These are phyloP conservation scores for Raddia guianensis DNA, from an alignment of 176 grass and related monocot genomes.

Conservation along the genomic window DNA sequence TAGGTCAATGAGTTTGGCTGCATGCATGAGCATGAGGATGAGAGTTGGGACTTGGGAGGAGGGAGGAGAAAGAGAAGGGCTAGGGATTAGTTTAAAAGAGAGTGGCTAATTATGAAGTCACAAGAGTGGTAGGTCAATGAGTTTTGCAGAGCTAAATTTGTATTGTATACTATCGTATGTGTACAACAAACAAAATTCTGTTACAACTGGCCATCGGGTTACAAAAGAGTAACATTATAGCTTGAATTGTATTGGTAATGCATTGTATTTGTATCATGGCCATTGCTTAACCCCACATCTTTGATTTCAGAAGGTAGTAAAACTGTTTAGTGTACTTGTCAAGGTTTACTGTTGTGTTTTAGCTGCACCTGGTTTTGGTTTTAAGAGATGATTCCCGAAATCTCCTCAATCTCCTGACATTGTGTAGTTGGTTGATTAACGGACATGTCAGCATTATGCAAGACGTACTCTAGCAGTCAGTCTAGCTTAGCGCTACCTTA, in stretches of 20 bases:
- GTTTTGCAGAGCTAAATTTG: neutral
- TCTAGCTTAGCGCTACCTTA: neutral
- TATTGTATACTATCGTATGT: neutral
- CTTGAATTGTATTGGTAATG: neutral
- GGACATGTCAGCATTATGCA: neutral
- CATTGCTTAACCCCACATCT: neutral
- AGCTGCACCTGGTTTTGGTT: neutral
- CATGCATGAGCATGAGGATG: neutral
- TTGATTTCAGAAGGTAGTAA: neutral
- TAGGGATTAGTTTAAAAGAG: neutral
- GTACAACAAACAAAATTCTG: neutral
- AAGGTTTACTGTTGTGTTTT: slow-evolving; percentile 1
- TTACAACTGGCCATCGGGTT: neutral
- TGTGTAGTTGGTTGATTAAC: slow-evolving; percentile 13
- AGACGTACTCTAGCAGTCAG: neutral
- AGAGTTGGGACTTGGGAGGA: neutral
- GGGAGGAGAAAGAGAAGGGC: neutral
- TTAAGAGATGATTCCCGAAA: neutral
- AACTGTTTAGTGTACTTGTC: neutral
- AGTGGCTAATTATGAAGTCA: neutral
- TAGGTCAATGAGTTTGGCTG: neutral
- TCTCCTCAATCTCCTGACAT: neutral
- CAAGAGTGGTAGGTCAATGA: neutral
- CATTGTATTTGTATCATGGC: neutral
- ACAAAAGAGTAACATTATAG: neutral